Evolutionary conservation across 208 protist species (phyloP), one percentile per base, ranked within the genome.

Genomic region (Crithidia mellificae): DNA sequence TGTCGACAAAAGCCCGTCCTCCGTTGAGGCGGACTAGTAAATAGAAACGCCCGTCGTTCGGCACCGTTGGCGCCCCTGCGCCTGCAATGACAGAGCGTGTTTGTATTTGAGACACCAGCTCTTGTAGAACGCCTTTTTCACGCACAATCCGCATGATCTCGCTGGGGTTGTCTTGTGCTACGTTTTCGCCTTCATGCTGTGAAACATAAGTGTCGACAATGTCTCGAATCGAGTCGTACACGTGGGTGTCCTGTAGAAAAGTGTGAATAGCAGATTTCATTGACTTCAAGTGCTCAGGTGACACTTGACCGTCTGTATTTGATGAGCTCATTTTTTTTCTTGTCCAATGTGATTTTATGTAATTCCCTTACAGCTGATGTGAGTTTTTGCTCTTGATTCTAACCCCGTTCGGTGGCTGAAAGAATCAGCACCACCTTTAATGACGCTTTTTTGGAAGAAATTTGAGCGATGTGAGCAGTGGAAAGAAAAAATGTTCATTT

Each of bases 1-100:
- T 93, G 53, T 98, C 94, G 4, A 98, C 75, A 81, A 98, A 98
- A 7, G 94, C 94, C 6, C 88, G 83, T 1, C 94, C 91, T 27
- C 88, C 87, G 32, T 77, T 73, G 22, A 98, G 50, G 17, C 85
- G 73, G 1, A 96, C 58, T 36, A 96, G 90, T 5, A 98, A 77
- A 55, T 94, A 94, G 56, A 83, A 84, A 52, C 89, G 56, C 0
- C 69, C 74, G 19, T 80, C 68, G 24, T 44, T 80, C 0, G 64
- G 76, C 14, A 76, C 66, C 8, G 52, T 66, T 27, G 54, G 51
- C 7, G 72, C 36, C 15, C 53, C 17, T 8, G 30, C 27, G n/a
- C 24, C 46, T 9, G 32, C 39, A 5, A 68, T 39, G 25, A 46
- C 22, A 55, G 76, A 65, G 17, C 75, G 77, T 50, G 58, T 67